Evolutionary conservation across 2,329 filamentous ascomycete species (phyloP), one percentile per base, ranked within the genome.

Genomic region (Ceratocystis cubensis): DNA sequence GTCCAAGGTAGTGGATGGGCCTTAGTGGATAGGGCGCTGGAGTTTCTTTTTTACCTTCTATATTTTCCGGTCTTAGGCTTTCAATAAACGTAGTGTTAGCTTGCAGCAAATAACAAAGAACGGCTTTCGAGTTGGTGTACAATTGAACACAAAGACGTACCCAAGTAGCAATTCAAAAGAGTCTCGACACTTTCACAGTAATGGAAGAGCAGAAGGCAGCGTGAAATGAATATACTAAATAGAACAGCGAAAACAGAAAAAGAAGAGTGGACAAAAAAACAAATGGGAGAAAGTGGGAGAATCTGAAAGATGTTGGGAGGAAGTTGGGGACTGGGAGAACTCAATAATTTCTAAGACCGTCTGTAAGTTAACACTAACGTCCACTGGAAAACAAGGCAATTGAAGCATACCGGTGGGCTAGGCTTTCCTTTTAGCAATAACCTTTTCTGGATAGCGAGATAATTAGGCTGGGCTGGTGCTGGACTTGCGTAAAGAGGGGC

Each of bases 241-340:
- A 46, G 64, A 61, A 33, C 33, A 50, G 17, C 46, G n/a, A 30
- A 25, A 48, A 46, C 4, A 53, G 48, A 7, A 28, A 20, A 30
- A n/a, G 25, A 53, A 28, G 48, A 28, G 25, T 25, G 48, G 48
- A 25, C 22, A 28, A 53, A 25, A 41, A 13, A 41, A 2, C 37
- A 41, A 41, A 53, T 15, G 22, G 22, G 33, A 48, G 50, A 61
- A 53, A 48, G 44, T 28, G 45, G 41, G 59, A 61, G 56, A 37
- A 66, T 8, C 10, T 30, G 61, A 66, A 66, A 62, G 65, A 66
- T 66, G 65, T 62, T 53, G 53, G 56, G 46, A 66, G 57, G 65
- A 37, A 62, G 28, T 61, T 50, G 33, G 65, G 57, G 65, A 53
- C 22, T 28, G 44, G 6, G 59, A 50, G 59, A 61, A 20, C 20